Base-by-base conservation (phyloP, 805 yeast species). In the Lachancea nothofagi region DNA sequence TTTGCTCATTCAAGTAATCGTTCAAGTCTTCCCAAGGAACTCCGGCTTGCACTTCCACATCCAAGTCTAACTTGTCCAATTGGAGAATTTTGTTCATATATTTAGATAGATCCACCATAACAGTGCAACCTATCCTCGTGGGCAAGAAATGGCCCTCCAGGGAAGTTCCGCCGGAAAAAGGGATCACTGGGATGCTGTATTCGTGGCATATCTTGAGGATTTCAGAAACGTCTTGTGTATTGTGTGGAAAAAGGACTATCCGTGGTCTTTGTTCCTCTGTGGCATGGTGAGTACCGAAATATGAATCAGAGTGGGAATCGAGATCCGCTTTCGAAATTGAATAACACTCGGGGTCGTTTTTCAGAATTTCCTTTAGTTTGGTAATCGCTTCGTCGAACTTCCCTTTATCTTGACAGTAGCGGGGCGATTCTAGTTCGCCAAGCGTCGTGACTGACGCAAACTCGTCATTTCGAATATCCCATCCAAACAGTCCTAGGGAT, bases 91-190 rank as follows among this genome's bases (percentile, higher is more conserved):
- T 55, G 59, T 78, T 69, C 83, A 84, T 74, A 37, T 45, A 57
- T 40, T 71, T 63, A 12, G 77, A 66, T 29, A 82, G 58, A 54
- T 83, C 90, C 28, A 81, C 50, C 33, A 74, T 68, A 3, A 82
- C 68, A 7, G 83, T 74, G 22, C 85, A 71, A 2, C 84, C 83
- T 4, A 73, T 68, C 50, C 88, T 68, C 0, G 88, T 80, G 4
- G 85, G 80, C 33, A 80, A 69, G 56, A 77, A 80, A 53, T 84
- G 88, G n/a, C 93, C 94, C 57, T 84, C 94, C 29, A 84, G 63
- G 0, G 90, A 80, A 0, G 93, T 78, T 22, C 86, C 86, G 7
- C 93, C 94, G 1, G 86, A 74, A 43, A 63, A 81, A 1, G 93
- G 88, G n/a, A 84, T 77, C 41, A 83, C 77, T 4, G 94, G 90